Evolutionary conservation across 1,139 yeast species (phyloP).

Genomic region (Candida anutae): DNA sequence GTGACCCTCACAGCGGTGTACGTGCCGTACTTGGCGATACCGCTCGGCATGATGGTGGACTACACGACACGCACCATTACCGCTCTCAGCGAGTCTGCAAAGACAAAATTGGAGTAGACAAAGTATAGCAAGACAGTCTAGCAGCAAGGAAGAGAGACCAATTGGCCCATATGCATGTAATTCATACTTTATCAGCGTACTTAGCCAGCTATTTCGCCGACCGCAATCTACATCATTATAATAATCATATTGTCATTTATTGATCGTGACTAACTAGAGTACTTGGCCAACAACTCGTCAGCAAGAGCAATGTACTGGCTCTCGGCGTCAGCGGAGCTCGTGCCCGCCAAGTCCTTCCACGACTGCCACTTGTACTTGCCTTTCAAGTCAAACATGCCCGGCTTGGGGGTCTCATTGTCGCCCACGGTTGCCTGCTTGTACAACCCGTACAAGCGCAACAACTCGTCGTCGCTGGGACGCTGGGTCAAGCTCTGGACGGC

Average conservation of each 20-base stretch:
- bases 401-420: conserved; percentile 77
- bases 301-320: conserved; percentile 70
- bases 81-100: too few relatives aligned
- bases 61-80: conserved; percentile 7
- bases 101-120: too few relatives aligned
- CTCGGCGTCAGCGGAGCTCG: conserved; percentile 87
- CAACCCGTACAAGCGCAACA: conserved; percentile 76
- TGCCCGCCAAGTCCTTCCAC: conserved; percentile 86
- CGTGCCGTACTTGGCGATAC: conserved; percentile 62
- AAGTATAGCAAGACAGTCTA: too few relatives aligned
- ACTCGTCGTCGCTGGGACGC: conserved; percentile 82
- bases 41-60: conserved; percentile 50
- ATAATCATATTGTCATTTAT: too few relatives aligned
- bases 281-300: conserved; percentile 53
- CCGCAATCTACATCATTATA: too few relatives aligned
- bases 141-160: too few relatives aligned
- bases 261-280: too few relatives aligned
- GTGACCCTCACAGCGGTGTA: conserved; percentile 45
- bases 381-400: conserved; percentile 85
- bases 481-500: conserved; percentile 68
- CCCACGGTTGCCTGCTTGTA: conserved; percentile 97
- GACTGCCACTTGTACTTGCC: conserved; percentile 98
- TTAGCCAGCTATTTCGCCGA: too few relatives aligned
- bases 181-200: too few relatives aligned
- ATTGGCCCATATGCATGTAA: conserved; percentile 3